Percentiles rank a stretch among this genome's conserved stretches.
Evolutionary conservation across 495 filamentous ascomycete genomes (phyloP).

Genomic region (Lophiotrema nucula): DNA sequence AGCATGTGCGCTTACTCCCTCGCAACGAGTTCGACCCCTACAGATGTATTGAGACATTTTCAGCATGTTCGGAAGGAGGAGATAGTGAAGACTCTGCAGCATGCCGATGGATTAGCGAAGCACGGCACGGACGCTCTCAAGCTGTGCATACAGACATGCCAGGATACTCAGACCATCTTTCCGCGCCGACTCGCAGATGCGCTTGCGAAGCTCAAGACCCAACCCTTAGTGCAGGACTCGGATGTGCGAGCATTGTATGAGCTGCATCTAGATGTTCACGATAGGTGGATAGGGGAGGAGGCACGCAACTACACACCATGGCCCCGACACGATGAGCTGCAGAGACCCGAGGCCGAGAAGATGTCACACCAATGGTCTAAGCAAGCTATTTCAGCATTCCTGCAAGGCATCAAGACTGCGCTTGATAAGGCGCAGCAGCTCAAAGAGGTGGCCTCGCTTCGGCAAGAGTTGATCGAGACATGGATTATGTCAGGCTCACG

Average conservation of each 20-base stretch:
- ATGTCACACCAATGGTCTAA: conserved; percentile 72
- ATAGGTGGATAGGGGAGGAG: conserved; percentile 78
- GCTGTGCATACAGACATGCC: conserved; percentile 74
- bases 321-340: conserved; percentile 79
- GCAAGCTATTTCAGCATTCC: conserved; percentile 63
- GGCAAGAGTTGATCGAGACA: conserved; percentile 66
- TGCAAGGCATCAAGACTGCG: conserved; percentile 55
- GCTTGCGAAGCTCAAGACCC: conserved; percentile 64
- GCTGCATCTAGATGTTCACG: conserved; percentile 76
- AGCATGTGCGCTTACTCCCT: conserved; percentile 80
- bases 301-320: conserved; percentile 86
- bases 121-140: conserved; percentile 55
- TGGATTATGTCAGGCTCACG: conserved; percentile 59
- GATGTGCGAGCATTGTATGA: conserved; percentile 64
- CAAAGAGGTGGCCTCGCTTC: conserved; percentile 62
- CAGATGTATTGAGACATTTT: conserved; percentile 80
- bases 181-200: conserved; percentile 71
- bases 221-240: conserved; percentile 66
- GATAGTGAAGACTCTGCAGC: conserved; percentile 58
- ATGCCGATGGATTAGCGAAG: conserved; percentile 37
- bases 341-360: conserved; percentile 60
- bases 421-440: conserved; percentile 61
- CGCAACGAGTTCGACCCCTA: conserved; percentile 74
- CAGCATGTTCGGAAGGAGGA: conserved; percentile 67
- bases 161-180: conserved; percentile 70